Evolutionary conservation across 345 rosid genomes (phyloP), one percentile per base, ranked within the genome.

Genomic region (Psidium guajava): DNA sequence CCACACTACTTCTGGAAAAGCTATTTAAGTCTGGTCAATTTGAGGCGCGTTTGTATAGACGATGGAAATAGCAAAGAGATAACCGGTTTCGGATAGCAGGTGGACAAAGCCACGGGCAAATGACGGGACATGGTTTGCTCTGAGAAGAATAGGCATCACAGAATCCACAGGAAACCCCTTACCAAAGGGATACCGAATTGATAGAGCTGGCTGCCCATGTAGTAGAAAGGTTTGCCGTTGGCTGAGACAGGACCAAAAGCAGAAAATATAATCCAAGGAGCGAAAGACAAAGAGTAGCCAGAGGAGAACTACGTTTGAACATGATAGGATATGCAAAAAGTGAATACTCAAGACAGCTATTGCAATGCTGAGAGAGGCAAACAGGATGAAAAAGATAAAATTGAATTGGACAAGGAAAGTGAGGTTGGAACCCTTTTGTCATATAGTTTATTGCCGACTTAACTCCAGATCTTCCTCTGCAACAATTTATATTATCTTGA

Each of bases 1-100:
- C 90, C 92, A 88, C 22, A 85, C 90, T 56, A 89, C n/a, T 82
- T 28, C 64, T 0, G 84, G 83, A 50, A 36, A 80, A 21, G 32
- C 74, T 44, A 77, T 54, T 42, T 15, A 6, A 14, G 18, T 54
- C 0, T 82, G 58, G 21, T 42, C 84, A 54, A 82, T 27, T 54
- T 20, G 20, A 51, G 59, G 54, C 0, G 84, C 59, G 5, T 82
- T 56, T 54, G 84, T 82, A 54, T 18, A 12, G 58, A 52, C 57
- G 16, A 56, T 32, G 61, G n/a, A 53, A 82, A 54, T 82, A 51
- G 57, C 84, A 82, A 82, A 82, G 84, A 82, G 84, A 42, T 82
- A 82, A 54, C 24, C 3, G n/a, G 24, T 54, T 36, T 18, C 20
- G 11, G 21, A 8, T 21, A 18, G 59, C 44, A 50, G n/a, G 59